Evolutionary conservation across 805 yeast genomes (phyloP).

Genomic region (Blastobotrys americana): DNA sequence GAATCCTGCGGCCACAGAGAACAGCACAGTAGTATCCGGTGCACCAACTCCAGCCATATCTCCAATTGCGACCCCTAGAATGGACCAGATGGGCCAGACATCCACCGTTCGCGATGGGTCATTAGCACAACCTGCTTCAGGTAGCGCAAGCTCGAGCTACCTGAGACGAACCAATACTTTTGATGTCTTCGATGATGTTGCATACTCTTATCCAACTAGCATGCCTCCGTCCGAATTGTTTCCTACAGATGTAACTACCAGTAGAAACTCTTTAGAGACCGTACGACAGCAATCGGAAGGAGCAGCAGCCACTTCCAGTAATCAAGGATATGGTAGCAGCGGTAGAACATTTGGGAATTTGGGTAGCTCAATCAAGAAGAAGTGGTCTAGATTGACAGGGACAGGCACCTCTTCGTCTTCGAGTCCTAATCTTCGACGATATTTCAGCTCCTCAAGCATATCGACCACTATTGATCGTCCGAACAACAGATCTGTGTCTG

Average conservation of each 20-base stretch:
- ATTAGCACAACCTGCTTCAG: background rate
- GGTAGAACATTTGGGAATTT: background rate
- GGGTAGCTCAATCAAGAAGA: slow-evolving; percentile 2
- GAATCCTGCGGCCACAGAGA: slow-evolving; percentile 16
- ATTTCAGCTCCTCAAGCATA: slow-evolving; percentile 1
- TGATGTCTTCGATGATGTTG: slow-evolving; percentile 34
- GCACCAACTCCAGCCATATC: slow-evolving; percentile 3
- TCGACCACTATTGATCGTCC: background rate
- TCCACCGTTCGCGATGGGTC: background rate
- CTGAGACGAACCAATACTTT: slow-evolving; percentile 26
- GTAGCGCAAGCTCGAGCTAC: slow-evolving; percentile 4
- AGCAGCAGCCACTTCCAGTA: background rate
- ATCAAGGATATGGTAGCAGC: background rate
- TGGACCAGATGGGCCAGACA: background rate
- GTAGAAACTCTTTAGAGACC: slow-evolving; percentile 4
- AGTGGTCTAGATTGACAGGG: slow-evolving; percentile 4
- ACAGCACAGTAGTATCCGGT: background rate
- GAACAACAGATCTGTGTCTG: background rate
- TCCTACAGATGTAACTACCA: slow-evolving; percentile 1
- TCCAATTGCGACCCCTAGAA: slow-evolving; percentile 1
- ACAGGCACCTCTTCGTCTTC: background rate
- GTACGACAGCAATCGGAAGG: background rate
- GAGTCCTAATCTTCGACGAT: slow-evolving; percentile 4
- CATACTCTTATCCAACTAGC: slow-evolving; percentile 25
- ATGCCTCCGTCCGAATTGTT: slow-evolving; percentile 14